These are phyloP conservation scores for Turritis glabra DNA, from an alignment of 345 rosid genomes.

Conservation along the genomic window DNA sequence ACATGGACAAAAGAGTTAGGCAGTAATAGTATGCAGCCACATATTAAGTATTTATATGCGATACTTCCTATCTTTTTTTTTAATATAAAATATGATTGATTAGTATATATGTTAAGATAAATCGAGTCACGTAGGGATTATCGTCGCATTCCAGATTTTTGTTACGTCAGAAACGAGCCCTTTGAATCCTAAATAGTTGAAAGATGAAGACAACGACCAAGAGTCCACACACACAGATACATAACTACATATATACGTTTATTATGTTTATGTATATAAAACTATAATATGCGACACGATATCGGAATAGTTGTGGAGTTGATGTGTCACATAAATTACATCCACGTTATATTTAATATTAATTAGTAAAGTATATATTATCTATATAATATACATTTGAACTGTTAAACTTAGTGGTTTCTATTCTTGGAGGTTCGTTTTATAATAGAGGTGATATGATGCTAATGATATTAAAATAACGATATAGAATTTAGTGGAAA, in stretches of 20 bases:
- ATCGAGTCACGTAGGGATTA: slow-evolving; percentile 13
- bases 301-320: slow-evolving; percentile 24
- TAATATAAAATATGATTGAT: slow-evolving; percentile 6
- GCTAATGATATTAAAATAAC: slow-evolving; percentile 7
- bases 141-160: slow-evolving; percentile 1
- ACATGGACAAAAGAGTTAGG: slow-evolving; percentile 27
- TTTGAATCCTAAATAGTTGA: slow-evolving; percentile 40
- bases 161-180: slow-evolving; percentile 35
- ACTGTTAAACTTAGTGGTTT: slow-evolving; percentile 11
- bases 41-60: neutral
- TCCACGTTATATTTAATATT: slow-evolving; percentile 14
- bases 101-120: slow-evolving; percentile 10
- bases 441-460: neutral
- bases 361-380: neutral
- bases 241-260: neutral
- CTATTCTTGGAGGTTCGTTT: slow-evolving; percentile 20
- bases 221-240: slow-evolving; percentile 1
- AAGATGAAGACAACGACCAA: slow-evolving; percentile 27
- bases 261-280: neutral
- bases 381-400: neutral
- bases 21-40: slow-evolving; percentile 34
- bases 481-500: neutral
- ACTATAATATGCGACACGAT: neutral
- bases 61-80: slow-evolving; percentile 1
- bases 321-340: slow-evolving; percentile 31